Base-by-base conservation (phyloP, 768 basidiomycete species). In the Strobilomyces echinocephalus region DNA sequence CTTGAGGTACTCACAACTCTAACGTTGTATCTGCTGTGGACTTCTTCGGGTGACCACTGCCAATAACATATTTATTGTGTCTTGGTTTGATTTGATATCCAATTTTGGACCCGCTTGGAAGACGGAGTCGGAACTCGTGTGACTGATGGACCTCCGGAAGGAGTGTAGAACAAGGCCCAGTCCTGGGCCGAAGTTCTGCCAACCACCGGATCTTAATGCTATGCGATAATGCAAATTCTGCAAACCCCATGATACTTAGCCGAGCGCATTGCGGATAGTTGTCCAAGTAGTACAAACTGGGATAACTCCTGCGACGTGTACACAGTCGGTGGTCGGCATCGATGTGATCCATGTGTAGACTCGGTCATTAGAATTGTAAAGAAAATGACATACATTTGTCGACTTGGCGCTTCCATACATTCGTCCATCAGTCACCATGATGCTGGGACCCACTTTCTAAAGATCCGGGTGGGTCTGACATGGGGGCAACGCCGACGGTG, bases 1-100 rank as follows among this genome's bases (percentile, higher is more conserved):
- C 74, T n/a, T 89, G 60, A 73, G 36, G 47, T 9, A n/a, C 8
- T 18, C 41, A 21, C 39, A 26, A 20, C 20, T 7, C 14, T 38
- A 44, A 5, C 33, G 31, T 38, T 47, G 46, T 52, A 46, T 14
- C 45, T 44, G 30, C 21, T 42, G 14, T 39, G 24, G 41, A n/a
- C 47, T 10, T 28, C 18, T 33, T 45, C 4, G 7, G 35, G 15
- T 36, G 15, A 10, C 5, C 18, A 18, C 18, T 18, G 8, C 12
- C 44, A n/a, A 28, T 28, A 14, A 11, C 18, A 20, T 8, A 8
- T 39, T 34, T 4, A 24, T 24, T 34, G 34, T 12, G 11, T 34
- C 14, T 11, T 34, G 31, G 34, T 5, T 14, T 14, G 31, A 33
- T 36, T 2, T 34, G 14, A 8, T 20, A 12, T 15, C 20, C 20